Base-by-base conservation (phyloP, 345 rosid species). In the Camelina laxa region DNA sequence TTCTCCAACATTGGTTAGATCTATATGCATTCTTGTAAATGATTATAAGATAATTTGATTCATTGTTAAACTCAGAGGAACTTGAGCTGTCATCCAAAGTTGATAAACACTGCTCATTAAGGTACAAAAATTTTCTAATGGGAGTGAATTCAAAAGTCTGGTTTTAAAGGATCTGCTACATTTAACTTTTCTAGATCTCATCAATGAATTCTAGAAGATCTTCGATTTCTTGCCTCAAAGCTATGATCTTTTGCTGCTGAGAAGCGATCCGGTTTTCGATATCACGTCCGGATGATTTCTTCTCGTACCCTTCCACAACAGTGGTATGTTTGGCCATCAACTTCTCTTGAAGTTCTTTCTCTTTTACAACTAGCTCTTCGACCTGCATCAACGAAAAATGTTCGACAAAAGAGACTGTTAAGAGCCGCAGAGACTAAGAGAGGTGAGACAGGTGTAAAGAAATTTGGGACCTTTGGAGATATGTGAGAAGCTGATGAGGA, bases 271-370 rank as follows among this genome's bases (percentile, higher is more conserved):
- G 82, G 75, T 83, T 87, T 87, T 92, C 91, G 31, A 87, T 85
- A 73, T 89, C 98, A 72, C 87, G 82, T 35, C 83, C 90, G 7
- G 85, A 81, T 1, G 86, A 80, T 80, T 70, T 77, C 76, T 77
- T 77, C 61, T 77, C 80, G 21, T 77, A 77, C 61, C 80, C 80
- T 77, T 77, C 80, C 20, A 92, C 97, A 69, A 90, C 87, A 14
- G 87, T 82, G 1, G 93, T 71, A 81, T 78, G 81, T 44, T 72
- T 78, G 24, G 77, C 77, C 81, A 78, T 78, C 24, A 78, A 35
- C 83, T 83, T 90, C 78, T 92, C 98, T 81, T 90, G 91, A 80
- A 95, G 81, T 60, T 92, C 99, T 76, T 75, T 88, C 84, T 90
- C 98, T 85, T 88, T 95, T 6, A 73, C 83, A 75, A 87, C 85